A percentile compares a stretch with the other conserved stretches of the same genome.
These are phyloP conservation scores for Sporothrix schenckii DNA, from an alignment of 2,329 filamentous ascomycete species.

Conservation along the genomic window DNA sequence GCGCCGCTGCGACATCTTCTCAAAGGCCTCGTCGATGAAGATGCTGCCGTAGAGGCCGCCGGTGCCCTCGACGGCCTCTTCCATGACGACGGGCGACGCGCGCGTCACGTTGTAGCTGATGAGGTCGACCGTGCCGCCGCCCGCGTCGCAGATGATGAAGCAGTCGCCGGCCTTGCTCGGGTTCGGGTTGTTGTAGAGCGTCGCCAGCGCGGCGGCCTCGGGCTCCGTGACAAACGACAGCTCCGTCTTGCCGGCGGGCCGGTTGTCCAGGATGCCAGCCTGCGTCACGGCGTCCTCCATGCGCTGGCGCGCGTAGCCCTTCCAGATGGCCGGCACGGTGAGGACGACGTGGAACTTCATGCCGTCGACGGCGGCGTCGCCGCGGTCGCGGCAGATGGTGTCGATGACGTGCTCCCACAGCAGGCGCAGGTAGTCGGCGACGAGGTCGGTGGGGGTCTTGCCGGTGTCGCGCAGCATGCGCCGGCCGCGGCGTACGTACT, in stretches of 20 bases:
- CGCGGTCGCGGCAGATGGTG: constrained; percentile 38
- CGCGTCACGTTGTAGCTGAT: constrained; percentile 54
- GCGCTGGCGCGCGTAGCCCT: constrained; percentile 43
- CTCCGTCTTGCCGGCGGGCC: constrained; percentile 39
- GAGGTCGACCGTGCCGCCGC: constrained; percentile 47
- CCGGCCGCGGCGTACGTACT: constrained; percentile 27
- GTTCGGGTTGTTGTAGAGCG: constrained; percentile 42
- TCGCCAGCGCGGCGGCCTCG: constrained; percentile 50
- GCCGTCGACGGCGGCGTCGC: constrained; percentile 29
- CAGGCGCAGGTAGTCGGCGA: constrained; percentile 42
- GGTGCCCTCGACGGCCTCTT: constrained; percentile 54
- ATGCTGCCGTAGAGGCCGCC: constrained; percentile 56
- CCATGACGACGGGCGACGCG: constrained; percentile 45
- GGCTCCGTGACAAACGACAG: constrained; percentile 49
- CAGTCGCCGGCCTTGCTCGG: constrained; percentile 35
- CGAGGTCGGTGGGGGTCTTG: constrained; percentile 39
- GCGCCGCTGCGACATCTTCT: constrained; percentile 49
- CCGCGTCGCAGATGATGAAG: constrained; percentile 41
- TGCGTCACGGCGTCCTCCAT: constrained; percentile 45
- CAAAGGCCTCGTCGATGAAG: constrained; percentile 55
- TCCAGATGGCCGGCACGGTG: constrained; percentile 54
- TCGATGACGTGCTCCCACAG: constrained; percentile 43
- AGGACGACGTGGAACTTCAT: constrained; percentile 46
- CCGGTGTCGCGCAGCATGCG: constrained; percentile 28
- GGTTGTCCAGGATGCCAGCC: constrained; percentile 45